Percentiles rank a stretch among this genome's conserved stretches.
Conservation (phyloP, 2,329 filamentous ascomycete genomes). For the Trichoderma lentiforme region DNA sequence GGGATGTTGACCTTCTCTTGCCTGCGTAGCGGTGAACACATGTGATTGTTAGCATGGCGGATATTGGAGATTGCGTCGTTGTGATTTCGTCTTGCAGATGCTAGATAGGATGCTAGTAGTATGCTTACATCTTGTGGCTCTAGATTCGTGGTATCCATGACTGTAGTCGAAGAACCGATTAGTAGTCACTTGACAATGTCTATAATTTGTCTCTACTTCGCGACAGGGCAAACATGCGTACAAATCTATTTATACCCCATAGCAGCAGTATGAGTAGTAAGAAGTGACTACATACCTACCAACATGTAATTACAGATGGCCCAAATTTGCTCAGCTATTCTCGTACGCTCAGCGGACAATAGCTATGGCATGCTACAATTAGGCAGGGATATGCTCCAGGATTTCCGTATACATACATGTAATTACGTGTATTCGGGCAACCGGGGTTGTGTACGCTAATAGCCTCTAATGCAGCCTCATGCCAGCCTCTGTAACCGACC, state of each 20-base stretch:
- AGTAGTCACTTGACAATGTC: neutral
- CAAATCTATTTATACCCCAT: neutral
- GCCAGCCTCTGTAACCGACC: neutral
- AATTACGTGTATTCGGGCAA: neutral
- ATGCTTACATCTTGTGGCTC: neutral
- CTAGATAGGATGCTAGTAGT: no score
- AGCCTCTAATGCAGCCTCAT: neutral
- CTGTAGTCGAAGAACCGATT: neutral
- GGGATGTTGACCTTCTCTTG: neutral
- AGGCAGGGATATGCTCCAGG: no score
- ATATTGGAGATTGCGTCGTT: no score
- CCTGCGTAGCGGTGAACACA: neutral
- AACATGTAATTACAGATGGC: neutral
- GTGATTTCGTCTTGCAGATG: no score
- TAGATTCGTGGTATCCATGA: neutral
- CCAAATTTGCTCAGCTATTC: neutral
- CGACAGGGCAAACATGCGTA: neutral
- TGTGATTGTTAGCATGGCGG: neutral
- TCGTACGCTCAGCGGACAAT: no score
- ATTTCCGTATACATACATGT: neutral
- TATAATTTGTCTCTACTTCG: neutral
- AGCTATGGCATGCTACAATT: no score
- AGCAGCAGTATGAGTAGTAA: neutral
- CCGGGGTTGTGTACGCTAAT: neutral
- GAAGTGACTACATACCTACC: neutral